phyloP scores from a whole-genome alignment of 140 eudicot species.

The Erigeron philadelphicus region DNA sequence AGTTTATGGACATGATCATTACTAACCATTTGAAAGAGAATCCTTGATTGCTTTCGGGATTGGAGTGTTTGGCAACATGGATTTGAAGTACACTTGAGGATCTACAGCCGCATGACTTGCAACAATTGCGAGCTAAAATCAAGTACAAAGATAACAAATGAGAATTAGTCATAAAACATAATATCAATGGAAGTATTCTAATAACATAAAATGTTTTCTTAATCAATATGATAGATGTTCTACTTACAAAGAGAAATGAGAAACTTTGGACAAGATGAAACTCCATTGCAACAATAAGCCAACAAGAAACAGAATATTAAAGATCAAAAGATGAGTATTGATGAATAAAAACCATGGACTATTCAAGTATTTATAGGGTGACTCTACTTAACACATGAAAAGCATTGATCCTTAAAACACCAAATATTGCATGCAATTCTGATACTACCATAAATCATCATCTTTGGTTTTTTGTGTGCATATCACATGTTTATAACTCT shows the following conservation, averaged over 20 bases:
- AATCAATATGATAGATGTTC: not conserved
- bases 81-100: constrained; percentile 6
- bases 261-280: constrained; percentile 6
- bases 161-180: not conserved
- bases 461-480: too few relatives aligned
- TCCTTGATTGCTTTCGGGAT: constrained; percentile 4
- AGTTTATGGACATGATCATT: too few relatives aligned
- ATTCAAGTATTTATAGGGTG: not conserved
- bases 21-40: constrained; percentile 8
- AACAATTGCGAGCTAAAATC: not conserved
- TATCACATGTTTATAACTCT: too few relatives aligned
- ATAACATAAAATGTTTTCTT: not conserved
- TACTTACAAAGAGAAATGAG: constrained; percentile 4
- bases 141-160: not conserved
- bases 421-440: not conserved
- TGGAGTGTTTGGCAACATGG: constrained; percentile 15
- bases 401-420: not conserved
- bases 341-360: not conserved
- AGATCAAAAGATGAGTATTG: not conserved
- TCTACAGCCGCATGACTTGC: constrained; percentile 7
- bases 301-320: not conserved
- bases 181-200: not conserved
- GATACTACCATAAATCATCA: too few relatives aligned
- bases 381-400: not conserved
- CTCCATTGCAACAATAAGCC: not conserved